Conservation (phyloP, 2,329 filamentous ascomycete genomes). For the Chaetomiaceae sp. region DNA sequence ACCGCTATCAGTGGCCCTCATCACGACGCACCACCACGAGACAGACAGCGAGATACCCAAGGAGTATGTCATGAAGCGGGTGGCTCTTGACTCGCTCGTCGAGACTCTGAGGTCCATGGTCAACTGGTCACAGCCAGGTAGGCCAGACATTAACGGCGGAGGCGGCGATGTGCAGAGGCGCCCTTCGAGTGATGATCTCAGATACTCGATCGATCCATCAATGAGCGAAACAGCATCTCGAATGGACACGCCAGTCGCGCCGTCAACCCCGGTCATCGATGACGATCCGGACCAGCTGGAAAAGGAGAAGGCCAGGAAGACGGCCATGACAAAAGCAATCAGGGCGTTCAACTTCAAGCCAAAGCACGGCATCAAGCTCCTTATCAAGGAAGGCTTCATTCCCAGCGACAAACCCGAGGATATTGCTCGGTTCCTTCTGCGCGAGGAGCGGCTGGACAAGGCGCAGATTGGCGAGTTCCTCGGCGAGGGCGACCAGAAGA, state of each 20-base stretch:
- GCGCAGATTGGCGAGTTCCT: slow-evolving; percentile 89
- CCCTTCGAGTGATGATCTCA: slow-evolving; percentile 49
- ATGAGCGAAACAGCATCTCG: slow-evolving; percentile 57
- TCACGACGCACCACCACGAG: slow-evolving; percentile 55
- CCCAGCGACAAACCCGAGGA: slow-evolving; percentile 71
- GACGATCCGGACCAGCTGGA: slow-evolving; percentile 95
- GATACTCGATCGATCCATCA: slow-evolving; percentile 74
- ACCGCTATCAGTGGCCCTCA: slow-evolving; percentile 74
- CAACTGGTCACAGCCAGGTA: slow-evolving; percentile 72
- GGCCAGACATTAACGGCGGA: slow-evolving; percentile 56
- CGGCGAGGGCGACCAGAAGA: slow-evolving; percentile 86
- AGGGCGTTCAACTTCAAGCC: slow-evolving; percentile 97
- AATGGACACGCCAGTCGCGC: slow-evolving; percentile 53
- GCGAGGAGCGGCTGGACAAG: slow-evolving; percentile 84
- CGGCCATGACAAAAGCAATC: slow-evolving; percentile 82
- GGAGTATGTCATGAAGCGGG: slow-evolving; percentile 87
- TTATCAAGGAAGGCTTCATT: slow-evolving; percentile 85
- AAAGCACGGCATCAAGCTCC: slow-evolving; percentile 81
- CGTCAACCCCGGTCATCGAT: slow-evolving; percentile 67
- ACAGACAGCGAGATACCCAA: slow-evolving; percentile 69
- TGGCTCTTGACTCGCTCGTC: slow-evolving; percentile 82
- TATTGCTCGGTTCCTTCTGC: slow-evolving; percentile 77
- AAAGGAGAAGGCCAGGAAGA: slow-evolving; percentile 90
- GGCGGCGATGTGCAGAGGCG: slow-evolving; percentile 48
- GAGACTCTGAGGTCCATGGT: slow-evolving; percentile 86